phyloP scores from a whole-genome alignment of 2,329 filamentous ascomycete genomes.

The Ophiocordyceps camponoti-rufipedis region DNA sequence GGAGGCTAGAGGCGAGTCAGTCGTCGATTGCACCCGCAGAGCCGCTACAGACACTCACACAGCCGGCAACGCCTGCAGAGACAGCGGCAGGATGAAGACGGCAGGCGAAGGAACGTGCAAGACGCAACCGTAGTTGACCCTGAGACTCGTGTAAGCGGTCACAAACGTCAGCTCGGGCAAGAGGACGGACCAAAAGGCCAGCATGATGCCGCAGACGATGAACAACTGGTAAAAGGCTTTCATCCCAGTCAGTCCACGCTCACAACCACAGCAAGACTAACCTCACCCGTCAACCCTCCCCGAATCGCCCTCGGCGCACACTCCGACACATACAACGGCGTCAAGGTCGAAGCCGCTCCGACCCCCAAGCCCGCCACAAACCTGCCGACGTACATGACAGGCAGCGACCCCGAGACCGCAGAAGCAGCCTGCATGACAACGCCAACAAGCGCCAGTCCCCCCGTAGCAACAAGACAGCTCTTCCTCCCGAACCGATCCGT shows the following conservation, averaged over 20 bases:
- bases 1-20: constrained; percentile 13
- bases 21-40: not conserved
- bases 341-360: constrained; percentile 28
- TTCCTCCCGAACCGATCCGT: constrained; percentile 38
- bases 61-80: constrained; percentile 46
- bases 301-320: constrained; percentile 31
- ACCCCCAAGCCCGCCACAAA: constrained; percentile 31
- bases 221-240: constrained; percentile 30
- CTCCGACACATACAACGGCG: constrained; percentile 27
- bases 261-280: not conserved
- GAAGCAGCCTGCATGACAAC: constrained; percentile 46
- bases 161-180: not conserved
- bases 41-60: constrained; percentile 9
- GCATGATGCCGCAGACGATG: constrained; percentile 24
- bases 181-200: constrained; percentile 18
- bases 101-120: constrained; percentile 26
- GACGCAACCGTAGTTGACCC: constrained; percentile 35
- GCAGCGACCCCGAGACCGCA: constrained; percentile 31
- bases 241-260: not conserved
- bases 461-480: constrained; percentile 33
- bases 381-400: constrained; percentile 48
- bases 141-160: constrained; percentile 15
- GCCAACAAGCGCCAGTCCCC: constrained; percentile 38
- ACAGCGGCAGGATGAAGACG: constrained; percentile 42
- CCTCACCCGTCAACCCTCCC: constrained; percentile 25